Evolutionary conservation across 1,284 basidiomycete species (phyloP), one percentile per base, ranked within the genome.

Genomic region (Ganoderma sp.): DNA sequence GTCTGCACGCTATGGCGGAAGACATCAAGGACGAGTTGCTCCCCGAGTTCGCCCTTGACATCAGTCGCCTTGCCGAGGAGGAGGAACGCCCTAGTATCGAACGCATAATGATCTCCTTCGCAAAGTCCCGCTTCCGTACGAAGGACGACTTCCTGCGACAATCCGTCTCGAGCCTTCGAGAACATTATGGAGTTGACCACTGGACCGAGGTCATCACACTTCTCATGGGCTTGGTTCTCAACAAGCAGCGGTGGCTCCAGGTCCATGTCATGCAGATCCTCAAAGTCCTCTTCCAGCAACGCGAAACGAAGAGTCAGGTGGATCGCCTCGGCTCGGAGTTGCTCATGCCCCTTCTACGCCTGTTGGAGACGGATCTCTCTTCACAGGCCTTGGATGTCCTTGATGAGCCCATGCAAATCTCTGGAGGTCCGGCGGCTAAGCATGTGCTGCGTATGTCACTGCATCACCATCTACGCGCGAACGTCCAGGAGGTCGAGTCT

Each of bases 101-200:
- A 67, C 91, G 94, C 42, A 92, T 98, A 73, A 93, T 97, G 87
- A 91, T 86, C 1, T 97, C 95, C 8, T 96, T 97, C 72, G 89
- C 94, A 52, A 95, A 94, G 79, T 84, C 86, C 28, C 92, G 95
- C 57, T 98, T 98, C 84, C 86, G 96, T 56, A 95, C 95, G 2
- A 93, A 93, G 77, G 97, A 98, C 67, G 96, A 98, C 79, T 96
- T 98, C 79, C 86, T 97, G 67, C 90, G 95, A 2, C 96, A 98
- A 77, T 96, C 95, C 0, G 90, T 95, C 22, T 84, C 88, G 2
- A 91, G 93, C 73, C 85, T 98, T 54, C 89, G 94, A 39, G 94
- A 97, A 75, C 88, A 95, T 75, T 96, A 92, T 81, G 88, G 87
- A 28, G 75, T 78, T 62, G 89, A 87, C 74, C 85, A 84, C 78